Base-by-base conservation (phyloP, 2,329 filamentous ascomycete species). In the Cladosporium phlei region DNA sequence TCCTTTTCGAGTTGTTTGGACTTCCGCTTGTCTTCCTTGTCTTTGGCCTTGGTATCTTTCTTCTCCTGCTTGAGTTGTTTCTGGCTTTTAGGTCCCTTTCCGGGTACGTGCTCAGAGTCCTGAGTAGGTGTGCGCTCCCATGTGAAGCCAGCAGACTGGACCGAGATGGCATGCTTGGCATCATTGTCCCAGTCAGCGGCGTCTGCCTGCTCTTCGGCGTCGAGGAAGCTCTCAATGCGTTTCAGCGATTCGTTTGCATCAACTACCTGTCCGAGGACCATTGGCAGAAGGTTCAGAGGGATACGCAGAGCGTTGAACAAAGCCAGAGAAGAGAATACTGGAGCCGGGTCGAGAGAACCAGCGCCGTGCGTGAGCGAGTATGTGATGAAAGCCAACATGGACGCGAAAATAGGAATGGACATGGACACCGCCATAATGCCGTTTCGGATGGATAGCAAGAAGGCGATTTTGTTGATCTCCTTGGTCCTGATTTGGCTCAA, bases 341-440 rank as follows among this genome's bases (percentile, higher is more conserved):
- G 74, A 0, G 89, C 88, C 0, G 93, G 83, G 1, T 79, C 73
- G 14, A 97, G 76, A 21, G 42, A 35, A 11, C 42, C 42, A 21
- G 66, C 65, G 56, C 89, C 83, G 48, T 85, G 73, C 1, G 78
- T 72, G n/a, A 80, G 66, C 1, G 76, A 76, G 56, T 77, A 83
- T 0, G 88, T 91, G 66, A 97, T 91, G 66, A 97, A 97, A 0
- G 91, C 81, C 30, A 97, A 67, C 88, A 97, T 96, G 1, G 90
- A 94, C 0, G 91, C 89, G 57, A 97, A 96, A 44, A 95, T 86
- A 5, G 93, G 91, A 60, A 95, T 77, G 1, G 88, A 85, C 77
- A 95, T 80, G 59, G 86, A 86, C 39, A 93, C 74, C 10, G 88
- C 85, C 66, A 89, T 85, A 69, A 95, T 88, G 32, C 76, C 88